These are phyloP conservation scores for Mimosa pudica DNA, from an alignment of 306 rosid species.

Conservation along the genomic window DNA sequence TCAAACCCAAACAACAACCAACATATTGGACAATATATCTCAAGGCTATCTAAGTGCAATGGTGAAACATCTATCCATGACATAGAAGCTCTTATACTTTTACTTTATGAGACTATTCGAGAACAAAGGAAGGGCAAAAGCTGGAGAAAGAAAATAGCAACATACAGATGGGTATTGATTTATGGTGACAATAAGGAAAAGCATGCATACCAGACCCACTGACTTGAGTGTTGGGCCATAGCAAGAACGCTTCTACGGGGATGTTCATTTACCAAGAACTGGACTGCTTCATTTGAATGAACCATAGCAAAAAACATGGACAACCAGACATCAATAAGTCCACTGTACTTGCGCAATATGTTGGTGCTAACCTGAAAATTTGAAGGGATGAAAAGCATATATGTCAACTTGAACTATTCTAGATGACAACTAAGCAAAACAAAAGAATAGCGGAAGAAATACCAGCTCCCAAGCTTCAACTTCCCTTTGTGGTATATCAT, in stretches of 20 bases:
- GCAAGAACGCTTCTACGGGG: conserved; percentile 66
- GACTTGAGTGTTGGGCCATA: conserved; percentile 90
- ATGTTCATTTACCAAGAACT: conserved; percentile 67
- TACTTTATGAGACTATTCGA: conserved; percentile 14
- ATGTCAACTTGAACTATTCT: conserved; percentile 4
- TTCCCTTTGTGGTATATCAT: conserved; percentile 41
- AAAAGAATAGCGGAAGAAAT: conserved; percentile 43
- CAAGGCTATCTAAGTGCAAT: conserved; percentile 2
- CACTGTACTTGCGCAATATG: conserved; percentile 80
- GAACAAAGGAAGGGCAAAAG: conserved; percentile 15
- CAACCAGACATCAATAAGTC: conserved; percentile 83
- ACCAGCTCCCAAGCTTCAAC: conserved; percentile 93
- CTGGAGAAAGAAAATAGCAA: conserved; percentile 1
- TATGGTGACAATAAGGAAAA: conserved; percentile 20
- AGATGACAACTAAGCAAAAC: not conserved
- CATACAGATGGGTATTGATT: conserved; percentile 4
- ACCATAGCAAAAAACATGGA: conserved; percentile 53
- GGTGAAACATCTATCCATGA: not conserved
- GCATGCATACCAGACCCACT: conserved; percentile 81
- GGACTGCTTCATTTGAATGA: conserved; percentile 49
- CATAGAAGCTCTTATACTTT: conserved; percentile 2
- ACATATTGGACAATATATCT: not conserved
- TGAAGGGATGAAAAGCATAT: conserved; percentile 19
- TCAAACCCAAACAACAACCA: not conserved
- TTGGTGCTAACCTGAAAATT: conserved; percentile 71